Base-by-base conservation (phyloP, 805 yeast species). In the Starmerella cellae region DNA sequence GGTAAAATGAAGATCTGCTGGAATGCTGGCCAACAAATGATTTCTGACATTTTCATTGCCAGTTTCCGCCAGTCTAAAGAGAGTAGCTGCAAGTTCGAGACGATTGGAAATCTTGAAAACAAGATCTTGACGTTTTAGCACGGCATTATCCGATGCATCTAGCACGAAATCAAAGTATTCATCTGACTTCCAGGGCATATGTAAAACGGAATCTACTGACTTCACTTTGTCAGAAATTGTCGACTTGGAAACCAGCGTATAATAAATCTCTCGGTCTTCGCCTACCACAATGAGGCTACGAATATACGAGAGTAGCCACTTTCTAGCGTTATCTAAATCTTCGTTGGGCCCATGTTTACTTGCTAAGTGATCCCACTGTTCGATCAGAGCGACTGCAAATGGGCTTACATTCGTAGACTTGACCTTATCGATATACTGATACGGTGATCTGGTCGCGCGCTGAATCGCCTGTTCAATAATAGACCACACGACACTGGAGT, bases 391-490 rank as follows among this genome's bases (percentile, higher is more conserved):
- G 13, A 74, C 64, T 2, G 69, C 50, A 39, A 79, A 68, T 0
- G 84, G 82, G 44, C 84, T 75, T 13, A 75, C 52, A 4, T 17
- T 22, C 23, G 55, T 52, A 0, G 51, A 45, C n/a, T 54, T 53
- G 26, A 74, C 67, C 40, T 59, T 47, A 55, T 88, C 96, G 41
- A 83, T 70, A 52, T 85, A 88, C 55, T 82, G 84, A 62, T 80
- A 91, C 0, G 97, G 96, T 0, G 84, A 61, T 47, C 73, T 70
- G 29, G 79, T 70, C 47, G 78, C 69, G 48, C 95, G 70, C 1
- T 83, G 67, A 24, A 84, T 68, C 0, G 83, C 64, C 57, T 87
- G 91, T 55, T 88, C 95, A 5, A 88, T 48, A 24, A 83, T 58
- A 10, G 63, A 64, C 79, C 83, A 79, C 2, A 84, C 43, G 3